Conservation (phyloP, 2,329 filamentous ascomycete genomes). For the Fusarium irregulare region DNA sequence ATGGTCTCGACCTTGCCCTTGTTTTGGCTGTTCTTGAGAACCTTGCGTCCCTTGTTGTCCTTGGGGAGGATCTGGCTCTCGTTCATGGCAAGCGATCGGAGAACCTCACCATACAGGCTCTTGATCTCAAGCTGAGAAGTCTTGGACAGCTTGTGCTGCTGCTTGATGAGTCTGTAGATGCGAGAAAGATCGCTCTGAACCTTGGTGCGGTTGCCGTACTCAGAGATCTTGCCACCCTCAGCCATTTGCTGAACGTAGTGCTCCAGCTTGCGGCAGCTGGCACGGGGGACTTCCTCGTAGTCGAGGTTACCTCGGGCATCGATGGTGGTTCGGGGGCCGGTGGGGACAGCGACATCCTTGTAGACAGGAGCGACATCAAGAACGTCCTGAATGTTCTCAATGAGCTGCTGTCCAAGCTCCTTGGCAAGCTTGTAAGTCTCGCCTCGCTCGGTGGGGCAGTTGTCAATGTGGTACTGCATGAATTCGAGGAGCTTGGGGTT, state of each 20-base stretch:
- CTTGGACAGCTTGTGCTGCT: conserved; percentile 98
- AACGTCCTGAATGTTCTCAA: conserved; percentile 97
- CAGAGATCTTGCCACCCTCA: conserved; percentile 96
- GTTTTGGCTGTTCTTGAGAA: conserved; percentile 63
- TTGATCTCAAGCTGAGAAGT: conserved; percentile 97
- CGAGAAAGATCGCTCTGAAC: conserved; percentile 94
- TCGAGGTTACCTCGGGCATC: conserved; percentile 92
- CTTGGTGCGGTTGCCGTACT: conserved; percentile 98
- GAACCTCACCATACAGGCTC: conserved; percentile 90
- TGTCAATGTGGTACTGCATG: conserved; percentile 99
- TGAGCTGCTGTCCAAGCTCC: conserved; percentile 89
- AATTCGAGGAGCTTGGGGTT: conserved; percentile 96
- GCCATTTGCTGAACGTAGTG: conserved; percentile 99
- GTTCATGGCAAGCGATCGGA: conserved; percentile 96
- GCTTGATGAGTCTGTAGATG: conserved; percentile 98
- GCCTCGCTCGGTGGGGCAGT: conserved; percentile 94
- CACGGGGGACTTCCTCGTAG: conserved; percentile 87
- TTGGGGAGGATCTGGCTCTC: conserved; percentile 96
- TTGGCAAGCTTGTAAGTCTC: conserved; percentile 99
- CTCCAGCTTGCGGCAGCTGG: conserved; percentile 94
- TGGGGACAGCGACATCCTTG: conserved; percentile 95
- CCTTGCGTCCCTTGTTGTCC: conserved; percentile 76
- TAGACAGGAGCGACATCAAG: conserved; percentile 85
- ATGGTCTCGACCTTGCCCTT: conserved; percentile 98
- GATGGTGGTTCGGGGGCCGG: conserved; percentile 90